Conservation (phyloP, 2,329 filamentous ascomycete species). For the Sclerotinia minor region DNA sequence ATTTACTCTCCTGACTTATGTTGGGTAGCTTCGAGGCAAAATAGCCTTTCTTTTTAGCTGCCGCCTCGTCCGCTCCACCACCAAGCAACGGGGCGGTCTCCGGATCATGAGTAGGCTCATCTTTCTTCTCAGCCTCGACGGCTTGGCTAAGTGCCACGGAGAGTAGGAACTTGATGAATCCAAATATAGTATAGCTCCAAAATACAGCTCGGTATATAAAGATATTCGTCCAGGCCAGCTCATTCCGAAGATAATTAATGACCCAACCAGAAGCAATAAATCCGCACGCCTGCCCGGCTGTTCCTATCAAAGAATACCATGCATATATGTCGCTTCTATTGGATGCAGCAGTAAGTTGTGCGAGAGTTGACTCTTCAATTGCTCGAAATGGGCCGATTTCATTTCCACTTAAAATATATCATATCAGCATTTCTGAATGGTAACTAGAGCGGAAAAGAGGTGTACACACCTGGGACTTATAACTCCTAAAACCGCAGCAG, state of each 20-base stretch:
- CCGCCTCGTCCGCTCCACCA: constrained; percentile 29
- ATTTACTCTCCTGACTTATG: constrained; percentile 57
- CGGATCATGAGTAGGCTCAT: constrained; percentile 35
- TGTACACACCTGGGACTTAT: constrained; percentile 54
- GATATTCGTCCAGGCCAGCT: constrained; percentile 47
- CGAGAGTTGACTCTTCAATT: constrained; percentile 61
- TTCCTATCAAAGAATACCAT: constrained; percentile 61
- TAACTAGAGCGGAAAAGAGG: background rate
- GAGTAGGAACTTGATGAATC: constrained; percentile 56
- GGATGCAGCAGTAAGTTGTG: constrained; percentile 52
- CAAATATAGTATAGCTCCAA: constrained; percentile 56
- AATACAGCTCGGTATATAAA: constrained; percentile 58
- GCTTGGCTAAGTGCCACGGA: constrained; percentile 51
- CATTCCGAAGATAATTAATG: constrained; percentile 51
- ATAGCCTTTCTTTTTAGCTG: constrained; percentile 34
- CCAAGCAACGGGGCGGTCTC: constrained; percentile 39
- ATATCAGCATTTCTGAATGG: constrained; percentile 22
- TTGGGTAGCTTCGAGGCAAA: constrained; percentile 50
- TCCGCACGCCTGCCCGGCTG: constrained; percentile 60
- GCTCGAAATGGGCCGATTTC: constrained; percentile 65
- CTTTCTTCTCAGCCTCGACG: constrained; percentile 44
- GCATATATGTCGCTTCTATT: constrained; percentile 58
- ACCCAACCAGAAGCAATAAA: constrained; percentile 60
- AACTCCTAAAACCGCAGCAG: constrained; percentile 60
- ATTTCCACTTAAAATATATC: constrained; percentile 50